These are phyloP conservation scores for Diplosphaera chodatii DNA, from an alignment of 139 green algal species.

Conservation along the genomic window DNA sequence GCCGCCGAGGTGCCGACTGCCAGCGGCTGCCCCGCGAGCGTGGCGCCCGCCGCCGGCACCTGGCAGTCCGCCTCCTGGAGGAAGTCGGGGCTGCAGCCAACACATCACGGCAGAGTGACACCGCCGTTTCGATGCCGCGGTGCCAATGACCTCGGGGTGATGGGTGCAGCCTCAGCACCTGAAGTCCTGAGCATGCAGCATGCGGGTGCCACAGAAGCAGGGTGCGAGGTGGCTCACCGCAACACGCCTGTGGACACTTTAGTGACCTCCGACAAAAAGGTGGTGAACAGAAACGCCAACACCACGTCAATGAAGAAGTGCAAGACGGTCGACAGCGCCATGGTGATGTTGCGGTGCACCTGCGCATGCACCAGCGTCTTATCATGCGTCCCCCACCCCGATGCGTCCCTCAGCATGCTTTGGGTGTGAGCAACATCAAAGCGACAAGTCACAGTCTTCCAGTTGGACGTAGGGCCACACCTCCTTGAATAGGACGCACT, in stretches of 20 bases:
- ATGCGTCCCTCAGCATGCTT: too few relatives aligned
- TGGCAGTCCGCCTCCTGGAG: background rate
- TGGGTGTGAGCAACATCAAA: too few relatives aligned
- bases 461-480: too few relatives aligned
- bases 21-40: background rate
- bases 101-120: too few relatives aligned
- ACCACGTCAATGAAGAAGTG: slow-evolving; percentile 30
- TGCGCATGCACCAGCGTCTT: background rate
- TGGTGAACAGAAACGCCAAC: slow-evolving; percentile 19
- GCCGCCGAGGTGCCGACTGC: background rate
- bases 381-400: too few relatives aligned
- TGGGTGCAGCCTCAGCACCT: too few relatives aligned
- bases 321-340: slow-evolving; percentile 19
- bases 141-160: too few relatives aligned
- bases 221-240: background rate
- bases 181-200: too few relatives aligned
- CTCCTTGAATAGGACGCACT: slow-evolving; percentile 10
- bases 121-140: too few relatives aligned
- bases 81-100: background rate
- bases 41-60: background rate
- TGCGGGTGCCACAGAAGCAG: too few relatives aligned
- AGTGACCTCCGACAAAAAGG: slow-evolving; percentile 21
- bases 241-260: slow-evolving; percentile 19
- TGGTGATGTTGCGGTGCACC: slow-evolving; percentile 11
- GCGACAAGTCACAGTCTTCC: too few relatives aligned